Evolutionary conservation across 1,284 basidiomycete species (phyloP), one percentile per base, ranked within the genome.

Genomic region (Fomitiporia mediterranea): DNA sequence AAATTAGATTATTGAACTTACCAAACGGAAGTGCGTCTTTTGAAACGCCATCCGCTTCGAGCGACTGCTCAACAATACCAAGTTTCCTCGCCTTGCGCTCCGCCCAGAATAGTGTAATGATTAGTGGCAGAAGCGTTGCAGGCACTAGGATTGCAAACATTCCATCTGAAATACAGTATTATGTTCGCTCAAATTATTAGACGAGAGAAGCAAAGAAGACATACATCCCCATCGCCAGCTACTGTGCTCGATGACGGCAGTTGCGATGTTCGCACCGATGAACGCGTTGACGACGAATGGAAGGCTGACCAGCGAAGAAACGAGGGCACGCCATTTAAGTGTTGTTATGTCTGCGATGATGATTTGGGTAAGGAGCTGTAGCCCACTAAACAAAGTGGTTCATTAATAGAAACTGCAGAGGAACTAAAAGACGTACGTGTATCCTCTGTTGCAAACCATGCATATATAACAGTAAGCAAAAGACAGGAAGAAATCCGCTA

Each of bases 311-410:
- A 87, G 69, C 13, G 77, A 76, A 2, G 82, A 78, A n/a, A 87
- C 79, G 11, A 92, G 73, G 8, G 87, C 89, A 56, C 90, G 80
- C 86, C 87, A 92, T 65, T 82, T 78, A 9, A 91, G 78, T 1
- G 83, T 85, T 2, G 91, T 91, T 62, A 88, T 84, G 66, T 94
- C 90, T 19, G 89, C 89, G 55, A 88, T 83, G 64, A 89, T 78
- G 60, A 90, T 81, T 60, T 85, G 83, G n/a, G 81, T 83, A 11
- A 90, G 75, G 43, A 91, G 74, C 69, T 90, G 87, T 19, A 90
- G 72, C 11, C 86, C 84, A 54, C 73, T 78, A 28, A 23, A 28
- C 7, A 23, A 53, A 4, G 40, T 25, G 5, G 7, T 32, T n/a
- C 11, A 7, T 30, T 39, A 21, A 44, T 8, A 40, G 34, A 25